phyloP scores from a whole-genome alignment of 176 grass and related monocot genomes.

The Oryza officinalis region DNA sequence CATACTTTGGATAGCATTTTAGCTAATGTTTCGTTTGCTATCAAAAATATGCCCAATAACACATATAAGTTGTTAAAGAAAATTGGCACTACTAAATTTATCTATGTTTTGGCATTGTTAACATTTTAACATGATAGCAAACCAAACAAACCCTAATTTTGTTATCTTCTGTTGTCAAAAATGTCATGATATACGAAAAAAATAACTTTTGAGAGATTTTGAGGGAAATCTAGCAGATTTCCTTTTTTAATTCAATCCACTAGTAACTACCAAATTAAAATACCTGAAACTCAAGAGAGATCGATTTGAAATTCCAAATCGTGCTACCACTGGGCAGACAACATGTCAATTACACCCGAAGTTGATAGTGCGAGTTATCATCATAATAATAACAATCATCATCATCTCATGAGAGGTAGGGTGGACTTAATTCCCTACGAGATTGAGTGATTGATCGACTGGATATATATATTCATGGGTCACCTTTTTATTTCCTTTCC shows the following conservation, averaged over 20 bases:
- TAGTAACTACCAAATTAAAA: background rate
- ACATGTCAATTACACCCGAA: background rate
- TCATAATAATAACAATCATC: background rate
- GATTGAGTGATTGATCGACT: background rate
- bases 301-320: background rate
- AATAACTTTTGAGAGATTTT: background rate
- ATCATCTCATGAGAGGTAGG: background rate
- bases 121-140: too few relatives aligned
- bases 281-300: background rate
- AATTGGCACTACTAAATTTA: too few relatives aligned
- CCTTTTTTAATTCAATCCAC: background rate
- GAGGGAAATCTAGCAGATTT: background rate
- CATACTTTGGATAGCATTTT: too few relatives aligned
- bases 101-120: too few relatives aligned
- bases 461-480: background rate
- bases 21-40: too few relatives aligned
- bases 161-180: background rate
- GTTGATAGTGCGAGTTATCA: background rate
- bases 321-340: background rate
- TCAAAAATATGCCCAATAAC: too few relatives aligned
- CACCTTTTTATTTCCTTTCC: background rate
- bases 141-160: background rate
- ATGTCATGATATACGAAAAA: background rate
- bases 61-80: too few relatives aligned
- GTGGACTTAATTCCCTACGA: background rate